Evolutionary conservation across 208 protist species (phyloP), one percentile per base, ranked within the genome.

Genomic region (Herpetomonas tarakana): DNA sequence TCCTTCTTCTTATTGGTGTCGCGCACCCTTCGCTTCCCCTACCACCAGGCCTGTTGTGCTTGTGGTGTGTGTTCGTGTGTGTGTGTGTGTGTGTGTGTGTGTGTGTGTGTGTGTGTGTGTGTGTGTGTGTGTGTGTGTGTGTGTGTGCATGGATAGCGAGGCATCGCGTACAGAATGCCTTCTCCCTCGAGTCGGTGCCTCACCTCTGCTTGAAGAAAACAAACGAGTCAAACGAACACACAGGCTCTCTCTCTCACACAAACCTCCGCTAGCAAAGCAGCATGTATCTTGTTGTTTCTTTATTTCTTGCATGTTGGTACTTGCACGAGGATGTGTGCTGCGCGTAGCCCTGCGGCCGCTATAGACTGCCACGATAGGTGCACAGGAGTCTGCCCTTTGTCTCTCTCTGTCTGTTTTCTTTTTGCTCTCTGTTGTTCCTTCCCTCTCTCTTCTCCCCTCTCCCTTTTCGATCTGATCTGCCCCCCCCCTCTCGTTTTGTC

Each of bases 81-180:
- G 50, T 64, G 45, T 52, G 46, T 62, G 46, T 52, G 21, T 53
- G 45, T 51, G 46, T 50, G 0, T 25, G 2, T n/a, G n/a, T n/a
- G n/a, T n/a, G n/a, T n/a, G n/a, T n/a, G n/a, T n/a, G n/a, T n/a
- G n/a, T n/a, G n/a, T n/a, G n/a, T n/a, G n/a, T n/a, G n/a, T n/a
- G n/a, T n/a, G n/a, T n/a, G n/a, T n/a, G n/a, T n/a, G n/a, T n/a
- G n/a, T n/a, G n/a, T n/a, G n/a, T n/a, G n/a, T n/a, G n/a, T n/a
- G n/a, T n/a, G n/a, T n/a, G n/a, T n/a, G n/a, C n/a, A n/a, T n/a
- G n/a, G n/a, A n/a, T n/a, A n/a, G n/a, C n/a, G n/a, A n/a, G n/a
- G n/a, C n/a, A n/a, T n/a, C n/a, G n/a, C n/a, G n/a, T n/a, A n/a
- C n/a, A n/a, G n/a, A n/a, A n/a, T n/a, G n/a, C n/a, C 29, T 18